phyloP scores from a whole-genome alignment of 768 basidiomycete genomes.

The Floccularia luteovirens region DNA sequence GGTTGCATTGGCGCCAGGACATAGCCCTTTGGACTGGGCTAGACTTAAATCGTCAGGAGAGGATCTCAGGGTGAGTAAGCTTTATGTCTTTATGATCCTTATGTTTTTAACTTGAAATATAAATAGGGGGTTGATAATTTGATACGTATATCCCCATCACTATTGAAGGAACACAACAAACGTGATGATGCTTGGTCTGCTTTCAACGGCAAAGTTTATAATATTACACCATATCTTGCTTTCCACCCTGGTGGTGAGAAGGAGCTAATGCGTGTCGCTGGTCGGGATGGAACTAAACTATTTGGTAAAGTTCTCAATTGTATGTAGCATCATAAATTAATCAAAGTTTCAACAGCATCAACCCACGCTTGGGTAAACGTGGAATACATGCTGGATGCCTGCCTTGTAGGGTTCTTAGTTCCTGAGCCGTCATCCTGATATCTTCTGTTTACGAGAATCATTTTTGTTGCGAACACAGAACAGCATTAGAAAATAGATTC shows the following conservation, averaged over 20 bases:
- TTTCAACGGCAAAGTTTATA: slow-evolving; percentile 92
- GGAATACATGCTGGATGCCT: slow-evolving; percentile 94
- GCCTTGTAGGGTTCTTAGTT: slow-evolving; percentile 86
- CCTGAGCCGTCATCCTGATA: slow-evolving; percentile 46
- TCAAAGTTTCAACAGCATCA: slow-evolving; percentile 39
- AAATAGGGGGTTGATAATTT: slow-evolving; percentile 63
- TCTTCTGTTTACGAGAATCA: too few species aligned
- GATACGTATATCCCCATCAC: slow-evolving; percentile 65
- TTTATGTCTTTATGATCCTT: slow-evolving; percentile 3
- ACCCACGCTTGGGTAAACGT: slow-evolving; percentile 97
- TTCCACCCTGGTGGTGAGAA: slow-evolving; percentile 95
- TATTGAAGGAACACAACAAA: slow-evolving; percentile 75
- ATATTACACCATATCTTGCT: slow-evolving; percentile 84
- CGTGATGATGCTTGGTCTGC: slow-evolving; percentile 89
- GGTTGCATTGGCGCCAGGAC: slow-evolving; percentile 87
- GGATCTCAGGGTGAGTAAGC: slow-evolving; percentile 61
- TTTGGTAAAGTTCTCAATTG: slow-evolving; percentile 57
- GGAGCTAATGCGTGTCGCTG: slow-evolving; percentile 92
- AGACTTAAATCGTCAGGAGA: slow-evolving; percentile 73
- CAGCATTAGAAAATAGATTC: too few species aligned
- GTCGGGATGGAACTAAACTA: slow-evolving; percentile 89
- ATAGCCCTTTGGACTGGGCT: slow-evolving; percentile 93
- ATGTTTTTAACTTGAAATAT: too few species aligned
- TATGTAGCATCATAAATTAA: neutral
- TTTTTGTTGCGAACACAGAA: too few species aligned